Evolutionary conservation across 192 early-diverging fungal species (phyloP), one percentile per base, ranked within the genome.

Genomic region (Pilaira anomala): DNA sequence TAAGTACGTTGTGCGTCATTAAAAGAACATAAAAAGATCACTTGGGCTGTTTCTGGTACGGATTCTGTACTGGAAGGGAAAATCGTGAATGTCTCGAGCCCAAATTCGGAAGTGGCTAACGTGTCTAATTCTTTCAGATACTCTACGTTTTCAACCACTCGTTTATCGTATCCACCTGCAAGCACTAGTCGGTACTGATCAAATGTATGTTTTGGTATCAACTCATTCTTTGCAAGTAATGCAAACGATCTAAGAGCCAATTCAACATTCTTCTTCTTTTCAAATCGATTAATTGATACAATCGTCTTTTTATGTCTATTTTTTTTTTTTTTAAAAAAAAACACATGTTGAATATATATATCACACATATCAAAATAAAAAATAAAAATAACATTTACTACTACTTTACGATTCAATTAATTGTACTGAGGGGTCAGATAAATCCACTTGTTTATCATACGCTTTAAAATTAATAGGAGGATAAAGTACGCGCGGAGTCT

Each of bases 211-310:
- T 52, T 22, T 22, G 63, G 28, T 16, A 73, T 22, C 58, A 60
- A 25, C 3, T 46, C 16, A 16, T 71, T 42, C 2, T 61, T 28
- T 24, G 68, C 65, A 28, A 90, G 65, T 3, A 65, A 65, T 12
- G 86, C 83, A 68, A 93, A 90, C 1, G 93, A 79, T 16, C 84
- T 70, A 40, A 98, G 82, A 6, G 92, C 94, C 44, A 98, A 74
- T 0, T 62, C 76, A 19, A 98, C 79, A 78, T 91, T 83, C 78
- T 98, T 98, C 70, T 96, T 96, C 48, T 91, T 84, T 68, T 98
- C 96, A 53, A 97, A 98, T n/a, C 96, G 89, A 68, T 97, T 98
- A 72, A 98, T 89, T 0, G 96, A 98, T 16, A 97, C 49, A 16
- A 93, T 58, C 1, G 63, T 66, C 11, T 77, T 63, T 29, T 69